phyloP scores from a whole-genome alignment of 129 eudicot species.

The Tagetes patula region DNA sequence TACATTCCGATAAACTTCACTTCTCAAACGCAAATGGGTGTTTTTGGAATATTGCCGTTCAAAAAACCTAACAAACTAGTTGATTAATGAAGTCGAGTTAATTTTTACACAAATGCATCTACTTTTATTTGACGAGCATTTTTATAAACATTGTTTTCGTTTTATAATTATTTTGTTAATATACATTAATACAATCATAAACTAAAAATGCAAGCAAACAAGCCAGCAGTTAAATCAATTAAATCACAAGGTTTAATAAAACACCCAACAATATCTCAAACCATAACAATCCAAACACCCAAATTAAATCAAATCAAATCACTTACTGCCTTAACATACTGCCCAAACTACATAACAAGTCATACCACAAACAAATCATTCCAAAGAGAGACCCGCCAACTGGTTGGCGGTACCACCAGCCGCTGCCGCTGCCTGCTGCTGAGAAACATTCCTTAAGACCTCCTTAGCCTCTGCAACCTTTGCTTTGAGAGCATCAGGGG shows the following conservation, averaged over 20 bases:
- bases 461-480: constrained; percentile 84
- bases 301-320: constrained; percentile 4
- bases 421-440: constrained; percentile 43
- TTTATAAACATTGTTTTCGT: no score
- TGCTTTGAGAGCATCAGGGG: constrained; percentile 66
- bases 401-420: constrained; percentile 47
- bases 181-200: neutral
- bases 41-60: no score
- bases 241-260: neutral
- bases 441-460: constrained; percentile 58
- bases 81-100: no score
- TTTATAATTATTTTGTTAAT: no score
- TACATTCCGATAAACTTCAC: no score
- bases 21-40: no score
- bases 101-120: no score
- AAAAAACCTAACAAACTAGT: no score
- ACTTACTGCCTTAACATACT: neutral
- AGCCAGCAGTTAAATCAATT: neutral
- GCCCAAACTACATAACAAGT: constrained; percentile 4
- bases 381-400: constrained; percentile 43
- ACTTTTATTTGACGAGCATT: no score
- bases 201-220: neutral
- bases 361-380: constrained; percentile 36
- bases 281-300: neutral
- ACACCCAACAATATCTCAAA: constrained; percentile 18